Base-by-base conservation (phyloP, 805 yeast genomes). In the Diddensiella santjacobensis region DNA sequence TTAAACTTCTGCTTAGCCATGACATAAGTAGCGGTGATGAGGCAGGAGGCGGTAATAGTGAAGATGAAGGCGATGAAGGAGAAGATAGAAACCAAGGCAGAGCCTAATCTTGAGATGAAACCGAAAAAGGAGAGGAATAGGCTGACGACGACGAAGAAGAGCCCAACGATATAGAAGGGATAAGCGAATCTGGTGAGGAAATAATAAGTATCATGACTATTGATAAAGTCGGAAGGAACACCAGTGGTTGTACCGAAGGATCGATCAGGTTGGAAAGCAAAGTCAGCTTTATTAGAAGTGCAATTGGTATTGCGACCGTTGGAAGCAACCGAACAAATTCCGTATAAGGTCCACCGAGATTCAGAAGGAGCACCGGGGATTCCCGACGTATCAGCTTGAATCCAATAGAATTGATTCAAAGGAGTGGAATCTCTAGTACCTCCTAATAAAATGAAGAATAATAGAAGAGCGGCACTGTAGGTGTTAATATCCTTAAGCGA, bases 321-420 rank as follows among this genome's bases (percentile, higher is more conserved):
- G 13, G 58, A 60, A 33, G 58, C 63, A 23, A 73, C 75, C 53
- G 75, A 72, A 58, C 82, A 77, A 44, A 74, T 72, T 53, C 83
- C 81, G 77, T 91, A 90, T 66, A 79, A 78, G 8, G 90, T 84
- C 96, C 96, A 90, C 58, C 90, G 80, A 2, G 87, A 71, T 13
- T 66, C 62, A 69, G 48, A 68, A 64, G 55, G 73, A 13, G 68
- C 66, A 38, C 68, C 63, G 17, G 66, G 59, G 49, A 83, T 77
- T 36, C 64, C 68, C 3, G 77, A 61, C 43, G 96, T 88, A 59
- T 81, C 83, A 22, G 88, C 95, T 61, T 80, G 72, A 37, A 90
- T 62, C 90, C 93, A 88, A 70, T 84, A 89, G 67, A 87, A 84
- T 50, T 73, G 68, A 59, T 78, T 75, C 59, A 87, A 64, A 3